Evolutionary conservation across 768 basidiomycete species (phyloP).

Genomic region (Podaxis sp.): DNA sequence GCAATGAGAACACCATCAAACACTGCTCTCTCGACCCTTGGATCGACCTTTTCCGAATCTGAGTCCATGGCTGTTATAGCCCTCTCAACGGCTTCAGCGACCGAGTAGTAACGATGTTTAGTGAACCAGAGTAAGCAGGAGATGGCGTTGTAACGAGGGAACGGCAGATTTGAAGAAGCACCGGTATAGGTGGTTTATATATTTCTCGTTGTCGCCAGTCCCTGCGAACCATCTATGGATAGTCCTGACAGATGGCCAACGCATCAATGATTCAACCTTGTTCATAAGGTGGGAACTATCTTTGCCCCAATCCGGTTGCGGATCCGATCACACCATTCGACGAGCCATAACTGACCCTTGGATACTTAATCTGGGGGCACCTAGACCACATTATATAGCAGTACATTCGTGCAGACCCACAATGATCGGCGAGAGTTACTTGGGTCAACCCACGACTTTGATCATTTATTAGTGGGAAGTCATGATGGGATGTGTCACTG

Average conservation of each 20-base stretch:
- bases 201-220: neutral
- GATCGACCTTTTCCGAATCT: neutral
- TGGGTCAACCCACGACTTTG: neutral
- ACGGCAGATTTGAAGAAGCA: neutral
- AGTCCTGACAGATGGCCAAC: conserved; percentile 1
- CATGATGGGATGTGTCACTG: conserved; percentile 8
- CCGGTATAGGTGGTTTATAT: neutral
- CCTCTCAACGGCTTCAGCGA: neutral
- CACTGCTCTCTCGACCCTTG: conserved; percentile 25
- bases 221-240: neutral
- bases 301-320: neutral
- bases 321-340: neutral
- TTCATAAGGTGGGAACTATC: neutral
- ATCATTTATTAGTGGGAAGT: neutral
- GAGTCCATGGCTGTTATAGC: neutral
- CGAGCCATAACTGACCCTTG: neutral
- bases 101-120: neutral
- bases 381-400: neutral
- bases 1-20: conserved; percentile 35
- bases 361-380: neutral
- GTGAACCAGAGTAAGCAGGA: neutral
- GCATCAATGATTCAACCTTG: neutral
- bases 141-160: neutral
- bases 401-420: neutral
- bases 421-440: neutral